Evolutionary conservation across 2,329 filamentous ascomycete genomes (phyloP), one percentile per base, ranked within the genome.

Genomic region (Zymoseptoria pseudotritici): DNA sequence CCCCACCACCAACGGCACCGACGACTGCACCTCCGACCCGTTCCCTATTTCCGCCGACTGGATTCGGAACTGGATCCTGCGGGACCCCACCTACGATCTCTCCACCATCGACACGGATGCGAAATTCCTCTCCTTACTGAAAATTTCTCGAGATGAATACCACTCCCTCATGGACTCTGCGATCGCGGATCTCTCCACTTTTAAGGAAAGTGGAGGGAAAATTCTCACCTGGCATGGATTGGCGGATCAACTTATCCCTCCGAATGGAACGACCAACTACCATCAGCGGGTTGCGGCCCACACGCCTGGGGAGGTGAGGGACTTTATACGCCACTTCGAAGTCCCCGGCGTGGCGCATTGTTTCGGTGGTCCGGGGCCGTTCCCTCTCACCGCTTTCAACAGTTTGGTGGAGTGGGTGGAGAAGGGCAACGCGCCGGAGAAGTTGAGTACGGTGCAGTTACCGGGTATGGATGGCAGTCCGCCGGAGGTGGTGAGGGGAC

Each of bases 321-420:
- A 73, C 42, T 77, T 69, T 58, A 76, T 70, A 53, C 70, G 73
- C 10, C 66, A 72, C 36, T 77, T 75, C 46, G 61, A 68, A 11
- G 73, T 70, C 19, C 75, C 75, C 2, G 75, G 75, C 3, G 70
- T 74, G 2, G 65, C 60, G 3, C 75, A 77, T 56, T 76, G 75
- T 51, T 42, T 50, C 6, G 71, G 69, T 11, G 74, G 74, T 0
- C 20, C 50, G 6, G 74, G 70, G 1, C 63, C 63, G 5, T 64
- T 63, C 5, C 70, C 69, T 10, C 11, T 64, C 4, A 56, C 54
- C 2, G 63, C 58, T 7, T 57, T 66, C 51, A 57, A 54, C 2
- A 52, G 54, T 17, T 58, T 67, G 24, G 62, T 67, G 0, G 58
- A 63, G 3, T 72, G 70, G 70, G 70, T 71, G 4, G 70, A 72